Evolutionary conservation across 345 rosid species (phyloP).

Genomic region (Syzygium aqueum): DNA sequence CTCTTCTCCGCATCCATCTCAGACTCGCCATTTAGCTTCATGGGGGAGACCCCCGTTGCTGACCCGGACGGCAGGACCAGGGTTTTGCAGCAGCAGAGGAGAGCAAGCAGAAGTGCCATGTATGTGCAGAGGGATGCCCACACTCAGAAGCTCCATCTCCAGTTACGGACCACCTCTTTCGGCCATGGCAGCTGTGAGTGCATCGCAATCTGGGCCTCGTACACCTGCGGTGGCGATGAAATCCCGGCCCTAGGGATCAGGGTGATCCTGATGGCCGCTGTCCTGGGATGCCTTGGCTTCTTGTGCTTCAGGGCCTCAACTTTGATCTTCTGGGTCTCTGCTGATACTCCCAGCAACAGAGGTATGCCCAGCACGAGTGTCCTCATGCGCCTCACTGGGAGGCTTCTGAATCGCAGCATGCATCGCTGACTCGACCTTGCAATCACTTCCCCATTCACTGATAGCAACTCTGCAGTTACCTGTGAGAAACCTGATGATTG

Average conservation of each 20-base stretch:
- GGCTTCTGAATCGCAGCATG: slow-evolving; percentile 61
- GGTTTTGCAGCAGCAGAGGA: slow-evolving; percentile 34
- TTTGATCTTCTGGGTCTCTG: slow-evolving; percentile 54
- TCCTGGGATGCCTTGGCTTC: slow-evolving; percentile 50
- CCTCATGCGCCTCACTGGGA: slow-evolving; percentile 42
- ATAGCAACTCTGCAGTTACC: slow-evolving; percentile 59
- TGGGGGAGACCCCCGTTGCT: background rate
- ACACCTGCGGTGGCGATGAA: slow-evolving; percentile 42
- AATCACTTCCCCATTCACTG: slow-evolving; percentile 30
- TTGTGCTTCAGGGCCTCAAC: slow-evolving; percentile 32
- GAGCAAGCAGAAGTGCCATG: slow-evolving; percentile 15
- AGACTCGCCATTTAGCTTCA: background rate
- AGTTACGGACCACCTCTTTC: slow-evolving; percentile 47
- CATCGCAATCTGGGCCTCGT: slow-evolving; percentile 47
- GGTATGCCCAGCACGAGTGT: slow-evolving; percentile 53
- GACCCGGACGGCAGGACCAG: slow-evolving; percentile 23
- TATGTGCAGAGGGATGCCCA: slow-evolving; percentile 57
- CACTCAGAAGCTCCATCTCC: slow-evolving; percentile 72
- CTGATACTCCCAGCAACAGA: slow-evolving; percentile 43
- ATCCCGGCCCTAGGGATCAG: slow-evolving; percentile 67
- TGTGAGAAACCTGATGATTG: slow-evolving; percentile 2
- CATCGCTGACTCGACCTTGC: slow-evolving; percentile 67
- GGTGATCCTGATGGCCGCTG: slow-evolving; percentile 37
- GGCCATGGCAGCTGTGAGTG: slow-evolving; percentile 56
- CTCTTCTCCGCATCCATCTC: background rate